phyloP scores from a whole-genome alignment of 2,329 filamentous ascomycete species.

The Penicillium digitatum region DNA sequence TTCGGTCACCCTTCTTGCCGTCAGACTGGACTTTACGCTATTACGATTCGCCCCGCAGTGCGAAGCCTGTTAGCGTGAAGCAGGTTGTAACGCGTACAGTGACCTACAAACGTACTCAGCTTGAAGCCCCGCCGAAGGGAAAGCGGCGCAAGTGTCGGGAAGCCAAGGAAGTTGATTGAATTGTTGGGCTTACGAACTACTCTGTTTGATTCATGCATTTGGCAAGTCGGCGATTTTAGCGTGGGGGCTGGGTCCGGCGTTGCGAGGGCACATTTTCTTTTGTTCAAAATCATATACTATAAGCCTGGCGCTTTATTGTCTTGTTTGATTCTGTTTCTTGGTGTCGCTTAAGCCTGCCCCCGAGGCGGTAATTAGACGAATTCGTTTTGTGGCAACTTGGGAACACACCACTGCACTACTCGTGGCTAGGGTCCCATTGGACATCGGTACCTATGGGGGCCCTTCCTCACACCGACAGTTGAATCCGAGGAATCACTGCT shows the following conservation, averaged over 20 bases:
- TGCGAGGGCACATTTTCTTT: not conserved
- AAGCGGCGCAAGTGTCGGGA: conserved; percentile 69
- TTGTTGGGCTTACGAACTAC: not conserved
- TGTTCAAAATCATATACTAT: conserved; percentile 2
- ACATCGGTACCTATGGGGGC: not conserved
- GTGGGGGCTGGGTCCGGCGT: not conserved
- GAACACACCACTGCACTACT: not conserved
- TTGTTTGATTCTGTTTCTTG: not conserved
- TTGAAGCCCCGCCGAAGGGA: conserved; percentile 85
- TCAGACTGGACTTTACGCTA: conserved; percentile 73
- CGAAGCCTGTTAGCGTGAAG: conserved; percentile 65
- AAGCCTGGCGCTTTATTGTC: not conserved
- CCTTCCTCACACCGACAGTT: not conserved
- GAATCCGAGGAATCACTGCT: not conserved
- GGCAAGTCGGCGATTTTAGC: conserved; percentile 1
- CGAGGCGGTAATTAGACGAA: not conserved
- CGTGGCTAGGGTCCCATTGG: not conserved
- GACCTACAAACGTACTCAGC: conserved; percentile 71
- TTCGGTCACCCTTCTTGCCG: conserved; percentile 73
- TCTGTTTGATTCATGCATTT: not conserved
- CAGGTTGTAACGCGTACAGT: conserved; percentile 94
- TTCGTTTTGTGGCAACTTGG: not conserved
- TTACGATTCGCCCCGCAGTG: conserved; percentile 58
- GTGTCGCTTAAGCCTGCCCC: not conserved
- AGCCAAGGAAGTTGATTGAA: not conserved